Percentiles rank a stretch among this genome's conserved stretches.
These are phyloP conservation scores for Clonostachys rosea DNA, from an alignment of 2,329 filamentous ascomycete species.

Conservation along the genomic window DNA sequence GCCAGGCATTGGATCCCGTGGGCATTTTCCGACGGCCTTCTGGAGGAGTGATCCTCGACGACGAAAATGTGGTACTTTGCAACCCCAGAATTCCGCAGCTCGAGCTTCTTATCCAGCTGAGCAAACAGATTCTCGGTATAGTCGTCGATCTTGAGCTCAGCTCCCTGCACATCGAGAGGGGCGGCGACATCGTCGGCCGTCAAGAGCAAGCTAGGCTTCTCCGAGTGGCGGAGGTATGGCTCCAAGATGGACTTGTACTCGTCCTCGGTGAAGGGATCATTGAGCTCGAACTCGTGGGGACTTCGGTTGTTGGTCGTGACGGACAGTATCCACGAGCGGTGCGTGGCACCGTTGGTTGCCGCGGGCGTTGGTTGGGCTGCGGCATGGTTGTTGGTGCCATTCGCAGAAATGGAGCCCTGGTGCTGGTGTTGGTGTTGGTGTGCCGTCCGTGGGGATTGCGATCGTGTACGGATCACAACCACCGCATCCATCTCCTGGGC, in stretches of 20 bases:
- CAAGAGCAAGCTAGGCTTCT: constrained; percentile 10
- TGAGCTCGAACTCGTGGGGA: constrained; percentile 5
- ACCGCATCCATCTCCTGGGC: constrained; percentile 4
- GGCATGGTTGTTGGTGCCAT: constrained; percentile 1
- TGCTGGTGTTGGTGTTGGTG: neutral
- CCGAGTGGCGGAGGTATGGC: constrained; percentile 14
- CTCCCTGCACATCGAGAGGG: constrained; percentile 5
- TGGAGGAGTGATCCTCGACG: constrained; percentile 13
- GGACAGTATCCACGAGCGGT: constrained; percentile 13
- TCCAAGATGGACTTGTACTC: constrained; percentile 16
- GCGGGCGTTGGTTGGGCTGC: neutral
- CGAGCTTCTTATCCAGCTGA: neutral
- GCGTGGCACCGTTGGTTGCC: neutral
- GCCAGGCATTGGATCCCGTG: constrained; percentile 16
- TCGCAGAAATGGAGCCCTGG: neutral
- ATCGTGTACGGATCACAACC: constrained; percentile 4
- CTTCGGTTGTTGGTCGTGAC: constrained; percentile 11
- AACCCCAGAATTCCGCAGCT: neutral
- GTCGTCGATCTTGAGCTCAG: constrained; percentile 10
- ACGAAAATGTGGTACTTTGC: constrained; percentile 14
- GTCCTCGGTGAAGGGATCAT: constrained; percentile 14
- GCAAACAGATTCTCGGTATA: neutral
- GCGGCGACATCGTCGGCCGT: constrained; percentile 4
- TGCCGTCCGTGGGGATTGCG: neutral
- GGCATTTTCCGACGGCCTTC: neutral